These are phyloP conservation scores for Neonectria faginata DNA, from an alignment of 2,329 filamentous ascomycete genomes.

Conservation along the genomic window DNA sequence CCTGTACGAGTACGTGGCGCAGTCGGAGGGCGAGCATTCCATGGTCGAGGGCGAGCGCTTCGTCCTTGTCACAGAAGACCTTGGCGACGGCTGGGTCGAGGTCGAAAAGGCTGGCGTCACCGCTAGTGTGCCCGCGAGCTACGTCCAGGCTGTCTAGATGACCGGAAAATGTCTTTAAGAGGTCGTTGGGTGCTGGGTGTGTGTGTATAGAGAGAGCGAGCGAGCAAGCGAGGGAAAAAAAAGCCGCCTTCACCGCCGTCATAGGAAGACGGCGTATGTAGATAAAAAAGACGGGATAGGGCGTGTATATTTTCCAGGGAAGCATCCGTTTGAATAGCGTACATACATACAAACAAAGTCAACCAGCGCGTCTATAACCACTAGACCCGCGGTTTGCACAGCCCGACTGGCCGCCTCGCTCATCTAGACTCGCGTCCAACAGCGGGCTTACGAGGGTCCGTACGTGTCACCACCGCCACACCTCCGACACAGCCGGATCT, in stretches of 20 bases:
- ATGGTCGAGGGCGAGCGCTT: conserved; percentile 94
- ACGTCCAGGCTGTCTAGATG: conserved; percentile 79
- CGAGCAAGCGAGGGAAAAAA: conserved; percentile 17
- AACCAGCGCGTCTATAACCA: too few species aligned
- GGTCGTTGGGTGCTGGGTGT: neutral
- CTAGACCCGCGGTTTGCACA: conserved; percentile 6
- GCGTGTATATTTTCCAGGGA: conserved; percentile 30
- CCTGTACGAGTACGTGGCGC: conserved; percentile 89
- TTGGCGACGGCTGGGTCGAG: conserved; percentile 95
- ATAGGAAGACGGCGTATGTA: conserved; percentile 19
- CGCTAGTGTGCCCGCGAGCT: conserved; percentile 93
- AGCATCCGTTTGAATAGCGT: conserved; percentile 32
- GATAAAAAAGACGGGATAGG: conserved; percentile 22
- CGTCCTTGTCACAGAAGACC: conserved; percentile 87
- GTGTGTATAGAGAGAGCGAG: conserved; percentile 32
- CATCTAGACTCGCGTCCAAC: neutral
- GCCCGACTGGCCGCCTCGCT: conserved; percentile 2
- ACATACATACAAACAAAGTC: conserved; percentile 16
- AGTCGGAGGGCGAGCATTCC: conserved; percentile 86
- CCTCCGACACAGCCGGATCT: neutral
- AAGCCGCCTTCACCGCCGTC: conserved; percentile 23
- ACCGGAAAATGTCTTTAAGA: conserved; percentile 3
- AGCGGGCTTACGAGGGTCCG: neutral
- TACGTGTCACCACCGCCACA: conserved; percentile 8
- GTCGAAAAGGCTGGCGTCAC: conserved; percentile 90